Evolutionary conservation across 2,329 filamentous ascomycete genomes (phyloP).

Genomic region (Knoxdaviesia proteae): DNA sequence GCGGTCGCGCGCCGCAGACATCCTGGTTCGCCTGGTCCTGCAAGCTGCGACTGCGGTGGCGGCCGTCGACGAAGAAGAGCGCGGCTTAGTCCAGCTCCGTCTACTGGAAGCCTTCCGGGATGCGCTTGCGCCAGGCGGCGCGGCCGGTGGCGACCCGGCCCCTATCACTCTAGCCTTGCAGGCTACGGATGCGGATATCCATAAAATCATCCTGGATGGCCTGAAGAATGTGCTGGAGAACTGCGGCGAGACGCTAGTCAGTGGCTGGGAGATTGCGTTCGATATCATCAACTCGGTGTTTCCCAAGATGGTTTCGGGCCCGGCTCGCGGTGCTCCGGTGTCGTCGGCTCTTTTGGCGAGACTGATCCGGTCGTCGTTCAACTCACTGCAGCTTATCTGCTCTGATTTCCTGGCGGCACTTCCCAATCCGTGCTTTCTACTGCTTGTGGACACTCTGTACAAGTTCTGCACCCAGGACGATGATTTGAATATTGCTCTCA

Average conservation of each 20-base stretch:
- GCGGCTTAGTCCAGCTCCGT: slow-evolving; percentile 47
- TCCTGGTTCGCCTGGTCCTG: slow-evolving; percentile 35
- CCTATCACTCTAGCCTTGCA: slow-evolving; percentile 24
- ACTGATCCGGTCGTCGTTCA: slow-evolving; percentile 71
- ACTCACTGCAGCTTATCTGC: slow-evolving; percentile 75
- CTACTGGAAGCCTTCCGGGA: slow-evolving; percentile 45
- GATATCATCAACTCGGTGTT: slow-evolving; percentile 73
- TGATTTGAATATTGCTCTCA: slow-evolving; percentile 87
- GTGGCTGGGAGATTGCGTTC: slow-evolving; percentile 73
- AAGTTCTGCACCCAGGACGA: slow-evolving; percentile 77
- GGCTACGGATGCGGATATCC: slow-evolving; percentile 53
- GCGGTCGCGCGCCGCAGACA: slow-evolving; percentile 39
- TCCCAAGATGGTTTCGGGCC: slow-evolving; percentile 18
- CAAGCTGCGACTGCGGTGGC: slow-evolving; percentile 37
- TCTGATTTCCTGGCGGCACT: slow-evolving; percentile 74
- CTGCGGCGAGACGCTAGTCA: slow-evolving; percentile 63
- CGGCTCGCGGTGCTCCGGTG: slow-evolving; percentile 10
- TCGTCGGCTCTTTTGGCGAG: slow-evolving; percentile 28
- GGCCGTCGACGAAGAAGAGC: slow-evolving; percentile 24
- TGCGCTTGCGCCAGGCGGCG: slow-evolving; percentile 21
- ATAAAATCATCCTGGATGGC: slow-evolving; percentile 59
- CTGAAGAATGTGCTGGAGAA: slow-evolving; percentile 70
- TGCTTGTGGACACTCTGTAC: slow-evolving; percentile 70
- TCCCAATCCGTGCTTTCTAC: slow-evolving; percentile 49
- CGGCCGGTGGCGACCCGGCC: slow-evolving; percentile 1